Base-by-base conservation (phyloP, 495 filamentous ascomycete genomes). In the Aspergillus ostianus region DNA sequence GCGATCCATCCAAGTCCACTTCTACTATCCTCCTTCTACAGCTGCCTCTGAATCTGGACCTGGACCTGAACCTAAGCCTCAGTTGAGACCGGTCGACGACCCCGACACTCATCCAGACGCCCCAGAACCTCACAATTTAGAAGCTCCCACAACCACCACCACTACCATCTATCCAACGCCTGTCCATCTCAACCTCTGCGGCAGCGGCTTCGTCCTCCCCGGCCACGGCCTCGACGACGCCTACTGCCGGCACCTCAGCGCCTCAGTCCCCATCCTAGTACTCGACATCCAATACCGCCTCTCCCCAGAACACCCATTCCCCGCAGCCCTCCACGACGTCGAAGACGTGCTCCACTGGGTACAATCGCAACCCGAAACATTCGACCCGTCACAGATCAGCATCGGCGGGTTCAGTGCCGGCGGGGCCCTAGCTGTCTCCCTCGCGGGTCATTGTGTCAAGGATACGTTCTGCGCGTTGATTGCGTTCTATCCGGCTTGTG, bases 221-320 rank as follows among this genome's bases (percentile, higher is more conserved):
- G 53, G 60, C 21, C 72, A 74, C 62, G 71, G 71, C 54, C 49
- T 49, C 46, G 73, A 76, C 53, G 68, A 76, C 51, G 47, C 36
- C 29, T 76, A 67, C 64, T 68, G 67, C 51, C 68, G 65, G 17
- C 47, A 55, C 51, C 58, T 76, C 51, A 53, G 10, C 36, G 5
- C 36, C 36, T 41, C 62, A 51, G 23, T 49, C 10, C 27, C 64
- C 23, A 64, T 70, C 58, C 56, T 58, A 7, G 69, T 71, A 3
- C 32, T 73, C 36, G 70, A 73, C 48, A 82, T 90, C 5, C 76
- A 84, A 5, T 93, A 93, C 71, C 79, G 90, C 7, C 80, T 92
- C 3, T 80, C 88, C 5, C 90, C 90, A 2, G 86, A 91, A 65
- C 60, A 84, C 58, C 80, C 87, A 0, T 90, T 90, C 65, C 88